Conservation (phyloP, 805 yeast species). For the Brettanomyces bruxellensis region DNA sequence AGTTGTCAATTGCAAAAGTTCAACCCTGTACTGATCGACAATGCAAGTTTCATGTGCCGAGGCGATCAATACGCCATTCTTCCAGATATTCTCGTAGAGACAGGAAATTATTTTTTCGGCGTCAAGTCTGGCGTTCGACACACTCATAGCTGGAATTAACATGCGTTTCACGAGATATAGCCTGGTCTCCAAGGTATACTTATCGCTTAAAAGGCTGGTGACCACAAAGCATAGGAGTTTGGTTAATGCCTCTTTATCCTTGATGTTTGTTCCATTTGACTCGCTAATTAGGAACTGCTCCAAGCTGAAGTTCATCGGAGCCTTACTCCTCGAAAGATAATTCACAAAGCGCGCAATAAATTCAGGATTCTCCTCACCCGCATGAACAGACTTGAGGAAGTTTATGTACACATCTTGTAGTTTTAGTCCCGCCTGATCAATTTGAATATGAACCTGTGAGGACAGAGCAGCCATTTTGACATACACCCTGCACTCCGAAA, state of each 20-base stretch:
- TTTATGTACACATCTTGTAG: conserved; percentile 44
- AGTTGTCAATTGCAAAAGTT: conserved; percentile 74
- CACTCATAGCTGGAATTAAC: conserved; percentile 42
- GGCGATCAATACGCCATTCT: conserved; percentile 43
- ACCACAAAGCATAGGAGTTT: conserved; percentile 42
- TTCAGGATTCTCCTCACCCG: conserved; percentile 13
- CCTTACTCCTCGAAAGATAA: conserved; percentile 34
- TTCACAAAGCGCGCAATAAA: conserved; percentile 33
- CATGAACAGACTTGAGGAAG: conserved; percentile 7
- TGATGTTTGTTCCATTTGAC: no score
- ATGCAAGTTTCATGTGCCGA: conserved; percentile 53
- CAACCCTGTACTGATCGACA: conserved; percentile 66
- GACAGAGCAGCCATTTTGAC: conserved; percentile 35
- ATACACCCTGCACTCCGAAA: conserved; percentile 34
- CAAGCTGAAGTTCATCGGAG: conserved; percentile 37
- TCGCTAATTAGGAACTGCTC: conserved; percentile 44
- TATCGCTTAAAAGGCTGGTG: conserved; percentile 37
- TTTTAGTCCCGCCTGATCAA: conserved; percentile 58
- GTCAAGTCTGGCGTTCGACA: no score
- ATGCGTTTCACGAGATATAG: conserved; percentile 54
- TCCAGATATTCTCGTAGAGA: conserved; percentile 49
- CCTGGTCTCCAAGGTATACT: conserved; percentile 40
- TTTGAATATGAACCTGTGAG: conserved; percentile 58
- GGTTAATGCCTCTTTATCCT: no score
- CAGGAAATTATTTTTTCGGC: no score